Evolutionary conservation across 306 rosid species (phyloP), one percentile per base, ranked within the genome.

Genomic region (Prunus davidiana): DNA sequence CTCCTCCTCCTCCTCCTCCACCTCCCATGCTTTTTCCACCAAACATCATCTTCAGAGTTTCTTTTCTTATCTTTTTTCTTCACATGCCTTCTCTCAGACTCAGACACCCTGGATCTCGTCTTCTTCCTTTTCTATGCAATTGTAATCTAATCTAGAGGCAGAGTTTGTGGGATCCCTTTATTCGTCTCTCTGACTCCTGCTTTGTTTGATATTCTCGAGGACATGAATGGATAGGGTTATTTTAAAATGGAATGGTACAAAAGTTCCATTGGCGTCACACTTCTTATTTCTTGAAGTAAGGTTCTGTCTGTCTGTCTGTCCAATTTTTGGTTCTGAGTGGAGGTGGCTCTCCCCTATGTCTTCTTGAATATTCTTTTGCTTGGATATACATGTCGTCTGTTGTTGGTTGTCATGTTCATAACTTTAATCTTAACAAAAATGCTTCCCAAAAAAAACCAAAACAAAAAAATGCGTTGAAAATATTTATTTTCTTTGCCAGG

Each of bases 21-120:
- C 89, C 84, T 2, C 88, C 86, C 88, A 88, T 85, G 76, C 82
- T 73, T 73, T 67, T 83, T 15, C 92, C 88, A 22, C 85, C 74
- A 38, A 86, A 86, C 92, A 84, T 79, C 71, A 69, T 61, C 5
- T 30, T 6, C 6, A 27, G 32, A 25, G 67, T 63, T 7, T 63
- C 14, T 14, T 32, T 22, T 38, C 16, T 25, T 49, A 10, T 71
- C 14, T 30, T 10, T n/a, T 56, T 56, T 56, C 38, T 32, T 32
- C 38, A 32, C 38, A 32, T 5, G 1, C 38, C 38, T 32, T 32
- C 38, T 32, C 7, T 5, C 2, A 56, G 10, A 15, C 41, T 10
- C 56, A 5, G 73, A 2, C 43, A 2, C 43, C 41, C 1, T 12
- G 14, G 1, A 10, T 57, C 52, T 20, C 2, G 62, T 28, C n/a